Evolutionary conservation across 1,284 basidiomycete genomes (phyloP).

Genomic region (Amylostereum areolatum): DNA sequence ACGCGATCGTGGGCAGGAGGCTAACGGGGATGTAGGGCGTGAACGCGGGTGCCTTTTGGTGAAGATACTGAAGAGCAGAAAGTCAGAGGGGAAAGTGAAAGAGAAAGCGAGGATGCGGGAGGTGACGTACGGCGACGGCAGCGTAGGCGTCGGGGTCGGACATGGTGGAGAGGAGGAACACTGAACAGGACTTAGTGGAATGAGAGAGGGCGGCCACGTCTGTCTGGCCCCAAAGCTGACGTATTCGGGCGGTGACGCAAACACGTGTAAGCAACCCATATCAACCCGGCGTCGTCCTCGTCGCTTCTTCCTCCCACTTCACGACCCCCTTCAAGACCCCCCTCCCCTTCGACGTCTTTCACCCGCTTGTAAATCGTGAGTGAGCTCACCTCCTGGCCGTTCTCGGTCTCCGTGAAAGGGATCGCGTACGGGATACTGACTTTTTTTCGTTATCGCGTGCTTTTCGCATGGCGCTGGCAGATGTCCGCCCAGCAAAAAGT

Average conservation of each 20-base stretch:
- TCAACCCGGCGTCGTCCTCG: slow-evolving; percentile 25
- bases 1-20: slow-evolving; percentile 68
- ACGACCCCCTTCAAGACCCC: slow-evolving; percentile 5
- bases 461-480: slow-evolving; percentile 19
- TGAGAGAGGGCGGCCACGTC: slow-evolving; percentile 24
- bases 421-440: neutral
- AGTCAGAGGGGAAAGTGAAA: slow-evolving; percentile 7
- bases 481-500: slow-evolving; percentile 76
- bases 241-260: slow-evolving; percentile 29
- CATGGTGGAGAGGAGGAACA: slow-evolving; percentile 28
- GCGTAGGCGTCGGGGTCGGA: slow-evolving; percentile 25
- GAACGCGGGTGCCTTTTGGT: slow-evolving; percentile 56
- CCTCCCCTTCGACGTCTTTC: neutral
- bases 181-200: slow-evolving; percentile 18
- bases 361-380: too few species aligned
- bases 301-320: slow-evolving; percentile 8
- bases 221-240: slow-evolving; percentile 21
- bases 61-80: slow-evolving; percentile 35
- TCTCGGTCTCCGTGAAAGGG: too few species aligned
- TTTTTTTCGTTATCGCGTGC: neutral
- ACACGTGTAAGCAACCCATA: slow-evolving; percentile 48
- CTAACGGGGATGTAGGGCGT: slow-evolving; percentile 58
- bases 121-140: slow-evolving; percentile 31
- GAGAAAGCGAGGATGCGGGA: neutral
- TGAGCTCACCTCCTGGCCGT: too few species aligned